Base-by-base conservation (phyloP, 2,329 filamentous ascomycete species). In the Trichoderma semiorbis region DNA sequence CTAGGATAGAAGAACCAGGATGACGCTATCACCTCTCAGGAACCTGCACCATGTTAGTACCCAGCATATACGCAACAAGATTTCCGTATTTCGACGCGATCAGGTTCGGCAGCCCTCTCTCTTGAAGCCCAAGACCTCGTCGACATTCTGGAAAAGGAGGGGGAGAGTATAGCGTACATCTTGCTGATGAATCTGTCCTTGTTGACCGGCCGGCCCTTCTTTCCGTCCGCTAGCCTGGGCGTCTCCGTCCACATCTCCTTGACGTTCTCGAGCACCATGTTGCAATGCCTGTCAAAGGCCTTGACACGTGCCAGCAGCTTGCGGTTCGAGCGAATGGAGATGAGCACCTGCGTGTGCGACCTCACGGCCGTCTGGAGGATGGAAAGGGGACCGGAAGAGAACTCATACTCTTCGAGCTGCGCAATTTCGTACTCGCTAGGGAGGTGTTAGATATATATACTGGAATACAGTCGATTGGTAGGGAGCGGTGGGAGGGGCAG, bases 231-330 rank as follows among this genome's bases (percentile, higher is more conserved):
- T 79, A 93, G 87, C 73, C 90, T 86, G 63, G 95, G 94, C 70
- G 93, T 96, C 85, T 99, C 96, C 11, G 95, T 98, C 96, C 96
- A 99, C 95, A 99, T 98, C 85, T 99, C 96, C 87, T 84, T 84
- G 58, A 97, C 94, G 77, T 97, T 97, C 86, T 97, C 94, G 62
- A 98, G 86, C 4, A 97, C 93, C 96, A 99, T 98, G 85, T 99
- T 99, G 89, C 95, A 98, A 84, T 99, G 96, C 73, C 96, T 89
- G 84, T 99, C 96, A 81, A 99, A 99, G 7, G 96, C 96, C 87
- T 99, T 99, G 79, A 99, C 95, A 75, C 96, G 92, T 66, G 95
- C 96, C 70, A 99, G 91, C 62, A 99, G 88, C 87, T 99, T 99
- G 84, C 95, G 93, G 87, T 98, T 98, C 89, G 97, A 98, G 76